Evolutionary conservation across 345 rosid genomes (phyloP), one percentile per base, ranked within the genome.

Genomic region (Geranium brycei): DNA sequence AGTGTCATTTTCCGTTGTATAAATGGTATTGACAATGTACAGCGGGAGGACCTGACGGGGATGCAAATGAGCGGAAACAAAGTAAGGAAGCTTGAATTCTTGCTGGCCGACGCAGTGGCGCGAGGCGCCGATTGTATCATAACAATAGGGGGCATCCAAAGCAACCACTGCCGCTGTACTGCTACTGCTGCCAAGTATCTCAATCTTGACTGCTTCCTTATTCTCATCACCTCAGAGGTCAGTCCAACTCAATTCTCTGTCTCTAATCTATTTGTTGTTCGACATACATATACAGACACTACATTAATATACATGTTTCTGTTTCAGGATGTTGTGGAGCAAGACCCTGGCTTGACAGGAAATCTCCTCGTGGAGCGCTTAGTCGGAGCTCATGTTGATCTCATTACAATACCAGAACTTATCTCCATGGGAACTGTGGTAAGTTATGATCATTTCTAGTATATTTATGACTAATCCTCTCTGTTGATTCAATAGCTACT

Each of bases 31-130:
- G 61, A 62, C 5, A 59, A 4, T 59, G 1, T 61, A 16, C 71
- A 90, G 96, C 83, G 95, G 0, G 98, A 91, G 70, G 97, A 91
- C 59, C 78, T 86, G 16, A 78, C 97, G 0, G 97, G 97, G 19
- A 85, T 91, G 97, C 90, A 91, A 72, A 17, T 91, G 85, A 91
- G 97, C 51, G 98, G 97, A 1, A 91, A 91, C 79, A 91, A 88
- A 74, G 96, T 87, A 14, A 74, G 95, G 58, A 91, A 91, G 68
- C 73, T 91, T 68, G 98, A 91, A 62, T 91, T 91, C 70, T 74
- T 91, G 58, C 60, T 91, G 85, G 96, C 96, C 0, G 95, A 91
- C 57, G 97, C 95, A 1, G 85, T 91, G 61, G 82, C 81, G 13
- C 80, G 81, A 66, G 82, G 91, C 10, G 92, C 98, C 13, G 95